Evolutionary conservation across 768 basidiomycete species (phyloP).

Genomic region (Xerocomus spinulosus): DNA sequence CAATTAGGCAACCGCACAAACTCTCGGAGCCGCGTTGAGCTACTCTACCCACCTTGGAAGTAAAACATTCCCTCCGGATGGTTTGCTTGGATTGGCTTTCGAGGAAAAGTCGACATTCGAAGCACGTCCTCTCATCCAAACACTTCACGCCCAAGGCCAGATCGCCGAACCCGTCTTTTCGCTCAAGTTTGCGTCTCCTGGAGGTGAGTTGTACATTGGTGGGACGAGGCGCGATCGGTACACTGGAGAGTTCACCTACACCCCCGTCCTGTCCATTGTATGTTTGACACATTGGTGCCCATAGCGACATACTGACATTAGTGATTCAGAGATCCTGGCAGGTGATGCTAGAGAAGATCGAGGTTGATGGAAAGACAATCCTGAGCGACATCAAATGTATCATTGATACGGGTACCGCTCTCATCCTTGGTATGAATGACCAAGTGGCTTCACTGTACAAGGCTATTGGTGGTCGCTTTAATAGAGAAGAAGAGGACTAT

Average conservation of each 20-base stretch:
- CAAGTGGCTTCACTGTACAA: not conserved
- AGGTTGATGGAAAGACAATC: not conserved
- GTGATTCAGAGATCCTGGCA: conserved; percentile 11
- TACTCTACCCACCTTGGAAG: conserved; percentile 1
- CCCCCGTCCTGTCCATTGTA: conserved; percentile 22
- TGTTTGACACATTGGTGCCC: not conserved
- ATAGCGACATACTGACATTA: too few relatives aligned
- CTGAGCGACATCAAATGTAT: conserved; percentile 4
- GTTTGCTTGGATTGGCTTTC: conserved; percentile 39
- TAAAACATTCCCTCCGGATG: too few relatives aligned
- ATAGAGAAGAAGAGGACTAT: conserved; percentile 22
- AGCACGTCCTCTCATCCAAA: conserved; percentile 35
- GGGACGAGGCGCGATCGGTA: conserved; percentile 37
- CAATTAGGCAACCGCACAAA: conserved; percentile 7
- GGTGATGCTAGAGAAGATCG: conserved; percentile 12
- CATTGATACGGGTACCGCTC: conserved; percentile 20
- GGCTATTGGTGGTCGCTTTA: conserved; percentile 7
- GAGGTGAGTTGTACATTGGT: too few relatives aligned
- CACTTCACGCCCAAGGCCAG: conserved; percentile 34
- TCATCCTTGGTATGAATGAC: conserved; percentile 3
- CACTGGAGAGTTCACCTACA: conserved; percentile 34
- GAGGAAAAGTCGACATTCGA: conserved; percentile 32
- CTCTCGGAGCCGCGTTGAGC: conserved; percentile 3
- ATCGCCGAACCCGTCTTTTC: conserved; percentile 37
- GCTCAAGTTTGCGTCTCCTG: conserved; percentile 41